Conservation (phyloP, 805 yeast genomes). For the Candida yuanshanica region DNA sequence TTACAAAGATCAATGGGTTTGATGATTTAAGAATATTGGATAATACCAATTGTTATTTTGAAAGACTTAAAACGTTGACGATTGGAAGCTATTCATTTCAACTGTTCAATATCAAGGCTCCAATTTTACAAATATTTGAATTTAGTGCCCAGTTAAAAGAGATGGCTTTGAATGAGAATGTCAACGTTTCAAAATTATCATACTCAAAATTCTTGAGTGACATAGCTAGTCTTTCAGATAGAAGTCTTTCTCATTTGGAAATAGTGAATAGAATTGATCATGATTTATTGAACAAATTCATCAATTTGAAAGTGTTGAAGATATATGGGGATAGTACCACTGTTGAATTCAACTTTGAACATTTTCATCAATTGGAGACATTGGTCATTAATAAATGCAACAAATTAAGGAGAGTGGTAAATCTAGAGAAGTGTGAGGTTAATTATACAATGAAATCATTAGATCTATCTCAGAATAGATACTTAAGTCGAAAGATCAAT, state of each 20-base stretch:
- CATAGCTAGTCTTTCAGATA: conserved; percentile 6
- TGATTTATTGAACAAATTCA: conserved; percentile 5
- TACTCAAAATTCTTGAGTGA: conserved; percentile 12
- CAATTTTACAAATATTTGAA: conserved; percentile 10
- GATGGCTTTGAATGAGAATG: conserved; percentile 12
- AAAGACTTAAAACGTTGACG: conserved; percentile 10
- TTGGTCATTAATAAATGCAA: conserved; percentile 12
- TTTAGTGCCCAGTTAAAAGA: conserved; percentile 12
- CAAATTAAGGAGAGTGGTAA: not conserved
- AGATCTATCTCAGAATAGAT: not conserved
- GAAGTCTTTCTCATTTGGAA: conserved; percentile 9
- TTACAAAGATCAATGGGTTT: conserved; percentile 11
- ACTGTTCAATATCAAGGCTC: conserved; percentile 15
- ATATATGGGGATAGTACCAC: conserved; percentile 17
- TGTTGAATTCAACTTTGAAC: conserved; percentile 3
- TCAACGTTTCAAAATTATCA: conserved; percentile 12
- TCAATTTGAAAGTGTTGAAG: conserved; percentile 8
- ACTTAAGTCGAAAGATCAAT: not conserved
- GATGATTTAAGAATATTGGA: conserved; percentile 20
- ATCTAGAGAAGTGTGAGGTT: not conserved
- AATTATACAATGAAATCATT: not conserved
- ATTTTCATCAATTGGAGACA: conserved; percentile 7
- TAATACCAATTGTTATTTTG: conserved; percentile 18
- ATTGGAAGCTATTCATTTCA: conserved; percentile 20
- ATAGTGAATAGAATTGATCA: conserved; percentile 12